Conservation (phyloP, 2,329 filamentous ascomycete genomes). For the Trichoderma pleuroti region DNA sequence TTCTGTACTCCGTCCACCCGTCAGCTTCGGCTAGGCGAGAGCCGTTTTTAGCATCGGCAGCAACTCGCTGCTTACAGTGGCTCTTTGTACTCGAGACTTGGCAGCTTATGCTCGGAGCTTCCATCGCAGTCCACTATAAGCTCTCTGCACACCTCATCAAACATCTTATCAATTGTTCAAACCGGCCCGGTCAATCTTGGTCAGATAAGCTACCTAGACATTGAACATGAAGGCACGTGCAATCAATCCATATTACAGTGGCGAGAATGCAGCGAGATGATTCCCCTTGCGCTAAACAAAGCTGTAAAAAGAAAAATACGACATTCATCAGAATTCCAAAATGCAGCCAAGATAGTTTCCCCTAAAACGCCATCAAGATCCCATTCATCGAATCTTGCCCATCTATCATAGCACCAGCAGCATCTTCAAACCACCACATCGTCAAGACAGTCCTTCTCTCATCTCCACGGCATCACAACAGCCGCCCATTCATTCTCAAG, state of each 20-base stretch:
- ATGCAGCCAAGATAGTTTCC: not conserved
- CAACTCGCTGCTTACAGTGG: not conserved
- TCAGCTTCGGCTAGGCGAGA: not conserved
- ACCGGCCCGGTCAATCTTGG: not conserved
- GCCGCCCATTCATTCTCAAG: not conserved
- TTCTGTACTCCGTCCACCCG: not conserved
- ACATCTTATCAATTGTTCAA: not conserved
- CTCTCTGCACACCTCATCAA: not conserved
- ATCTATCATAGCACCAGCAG: not conserved
- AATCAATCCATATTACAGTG: not conserved
- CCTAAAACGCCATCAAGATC: constrained; percentile 7
- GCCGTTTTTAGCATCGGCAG: not conserved
- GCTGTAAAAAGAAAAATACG: not conserved
- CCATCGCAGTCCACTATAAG: not conserved
- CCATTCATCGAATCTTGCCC: not conserved
- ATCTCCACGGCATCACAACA: not conserved
- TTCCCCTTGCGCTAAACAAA: not conserved
- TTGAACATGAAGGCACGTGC: not conserved
- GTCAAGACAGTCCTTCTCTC: not conserved
- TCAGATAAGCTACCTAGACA: not conserved
- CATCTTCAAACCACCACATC: not conserved
- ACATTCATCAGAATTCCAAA: not conserved
- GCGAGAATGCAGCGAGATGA: not conserved
- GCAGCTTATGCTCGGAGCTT: not conserved
- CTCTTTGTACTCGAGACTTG: not conserved